Conservation (phyloP, 331 rosid genomes). For the Pyrus hybrid region DNA sequence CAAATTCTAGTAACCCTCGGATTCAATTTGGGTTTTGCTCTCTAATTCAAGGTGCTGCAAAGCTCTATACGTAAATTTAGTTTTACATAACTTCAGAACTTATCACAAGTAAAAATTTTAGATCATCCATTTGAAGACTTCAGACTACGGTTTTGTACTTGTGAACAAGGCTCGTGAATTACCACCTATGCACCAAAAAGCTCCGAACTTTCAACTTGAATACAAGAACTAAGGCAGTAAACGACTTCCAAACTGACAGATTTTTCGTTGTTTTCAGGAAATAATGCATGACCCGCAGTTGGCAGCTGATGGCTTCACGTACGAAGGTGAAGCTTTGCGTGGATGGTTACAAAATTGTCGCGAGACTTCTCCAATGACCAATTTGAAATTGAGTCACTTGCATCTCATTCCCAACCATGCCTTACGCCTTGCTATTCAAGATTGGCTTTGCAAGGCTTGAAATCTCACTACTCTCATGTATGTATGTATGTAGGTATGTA, state of each 20-base stretch:
- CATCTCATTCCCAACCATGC: conserved; percentile 78
- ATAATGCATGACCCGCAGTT: conserved; percentile 89
- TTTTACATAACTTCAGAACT: not conserved
- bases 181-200: not conserved
- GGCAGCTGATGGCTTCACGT: conserved; percentile 91
- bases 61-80: not conserved
- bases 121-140: not conserved
- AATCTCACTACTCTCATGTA: not conserved
- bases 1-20: not conserved
- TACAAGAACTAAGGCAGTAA: not conserved
- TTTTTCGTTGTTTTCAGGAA: conserved; percentile 55
- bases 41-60: not conserved
- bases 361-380: conserved; percentile 92
- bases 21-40: not conserved
- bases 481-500: not conserved
- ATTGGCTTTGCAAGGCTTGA: conserved; percentile 81
- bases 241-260: not conserved
- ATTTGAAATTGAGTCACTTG: conserved; percentile 54
- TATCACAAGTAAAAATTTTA: not conserved
- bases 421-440: conserved; percentile 70
- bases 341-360: conserved; percentile 76
- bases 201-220: not conserved
- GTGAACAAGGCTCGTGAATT: not conserved
- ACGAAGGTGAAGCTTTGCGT: conserved; percentile 82
- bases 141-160: not conserved